A percentile compares a stretch with the other conserved stretches of the same genome.
phyloP scores from a whole-genome alignment of 2,329 filamentous ascomycete genomes.

The Calonectria pseudoturangicola region DNA sequence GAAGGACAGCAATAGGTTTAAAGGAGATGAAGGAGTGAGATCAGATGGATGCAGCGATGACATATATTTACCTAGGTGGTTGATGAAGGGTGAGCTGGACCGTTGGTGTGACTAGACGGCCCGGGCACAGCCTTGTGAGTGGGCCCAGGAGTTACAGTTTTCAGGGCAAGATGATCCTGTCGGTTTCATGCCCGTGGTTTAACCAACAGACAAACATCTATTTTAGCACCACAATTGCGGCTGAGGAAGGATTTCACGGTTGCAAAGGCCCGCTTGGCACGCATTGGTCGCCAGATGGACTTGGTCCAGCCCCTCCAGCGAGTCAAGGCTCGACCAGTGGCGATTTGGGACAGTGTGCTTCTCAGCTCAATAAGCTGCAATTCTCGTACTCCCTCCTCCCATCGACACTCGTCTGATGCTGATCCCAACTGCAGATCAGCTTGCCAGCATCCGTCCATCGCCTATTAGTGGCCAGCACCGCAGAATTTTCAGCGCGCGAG shows the following conservation, averaged over 20 bases:
- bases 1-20: slow-evolving; percentile 39
- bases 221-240: slow-evolving; percentile 33
- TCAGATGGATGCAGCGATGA: slow-evolving; percentile 33
- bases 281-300: background rate
- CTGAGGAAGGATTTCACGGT: slow-evolving; percentile 14
- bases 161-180: slow-evolving; percentile 43
- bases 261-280: slow-evolving; percentile 8
- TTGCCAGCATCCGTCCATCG: background rate
- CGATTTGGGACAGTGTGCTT: slow-evolving; percentile 8
- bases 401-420: background rate
- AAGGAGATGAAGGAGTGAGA: slow-evolving; percentile 33
- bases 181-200: slow-evolving; percentile 51
- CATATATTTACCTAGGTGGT: slow-evolving; percentile 42
- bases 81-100: slow-evolving; percentile 43
- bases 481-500: background rate
- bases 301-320: slow-evolving; percentile 1
- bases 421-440: slow-evolving; percentile 15
- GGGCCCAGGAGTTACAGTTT: slow-evolving; percentile 39
- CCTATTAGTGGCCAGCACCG: background rate
- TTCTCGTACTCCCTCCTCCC: slow-evolving; percentile 1
- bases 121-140: slow-evolving; percentile 53
- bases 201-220: slow-evolving; percentile 42
- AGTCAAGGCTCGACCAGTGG: slow-evolving; percentile 26
- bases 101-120: slow-evolving; percentile 47
- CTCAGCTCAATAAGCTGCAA: background rate